A percentile compares a stretch with the other conserved stretches of the same genome.
These are phyloP conservation scores for Fraxinus angustifolia DNA, from an alignment of 305 asterid species.

Conservation along the genomic window DNA sequence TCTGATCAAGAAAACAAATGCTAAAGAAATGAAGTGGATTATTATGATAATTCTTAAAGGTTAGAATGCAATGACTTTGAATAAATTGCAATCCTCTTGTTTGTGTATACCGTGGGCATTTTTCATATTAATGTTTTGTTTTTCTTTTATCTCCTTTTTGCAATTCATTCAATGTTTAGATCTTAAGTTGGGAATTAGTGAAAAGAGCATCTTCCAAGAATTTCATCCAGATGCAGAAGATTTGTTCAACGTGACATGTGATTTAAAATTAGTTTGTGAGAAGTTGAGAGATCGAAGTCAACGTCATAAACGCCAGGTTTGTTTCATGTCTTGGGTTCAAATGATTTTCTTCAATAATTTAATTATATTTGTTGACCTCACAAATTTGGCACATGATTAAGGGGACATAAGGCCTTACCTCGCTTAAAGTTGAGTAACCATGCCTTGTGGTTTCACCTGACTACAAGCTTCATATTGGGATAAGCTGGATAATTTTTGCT, in stretches of 20 bases:
- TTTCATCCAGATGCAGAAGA: constrained; percentile 98
- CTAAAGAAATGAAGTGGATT: constrained; percentile 98
- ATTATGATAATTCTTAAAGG: constrained; percentile 95
- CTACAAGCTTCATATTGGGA: neutral
- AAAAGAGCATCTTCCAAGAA: constrained; percentile 88
- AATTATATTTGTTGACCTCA: constrained; percentile 2
- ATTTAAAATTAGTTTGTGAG: constrained; percentile 82
- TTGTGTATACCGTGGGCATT: neutral
- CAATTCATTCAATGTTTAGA: constrained; percentile 39
- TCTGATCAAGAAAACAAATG: constrained; percentile 78
- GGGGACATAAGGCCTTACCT: neutral
- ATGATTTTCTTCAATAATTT: constrained; percentile 1
- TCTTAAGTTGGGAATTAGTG: constrained; percentile 91
- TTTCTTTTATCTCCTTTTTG: constrained; percentile 10
- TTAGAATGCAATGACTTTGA: constrained; percentile 20
- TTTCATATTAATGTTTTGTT: constrained; percentile 7
- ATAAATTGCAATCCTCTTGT: constrained; percentile 2
- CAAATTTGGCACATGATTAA: neutral
- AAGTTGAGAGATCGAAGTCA: constrained; percentile 76
- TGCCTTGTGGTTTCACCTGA: neutral
- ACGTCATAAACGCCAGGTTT: constrained; percentile 89
- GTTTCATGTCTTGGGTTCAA: constrained; percentile 22
- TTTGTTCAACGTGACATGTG: constrained; percentile 92
- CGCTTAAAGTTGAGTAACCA: neutral
- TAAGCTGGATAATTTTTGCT: neutral